Conservation (phyloP, 2,329 filamentous ascomycete species). For the Aspergillus sergii region DNA sequence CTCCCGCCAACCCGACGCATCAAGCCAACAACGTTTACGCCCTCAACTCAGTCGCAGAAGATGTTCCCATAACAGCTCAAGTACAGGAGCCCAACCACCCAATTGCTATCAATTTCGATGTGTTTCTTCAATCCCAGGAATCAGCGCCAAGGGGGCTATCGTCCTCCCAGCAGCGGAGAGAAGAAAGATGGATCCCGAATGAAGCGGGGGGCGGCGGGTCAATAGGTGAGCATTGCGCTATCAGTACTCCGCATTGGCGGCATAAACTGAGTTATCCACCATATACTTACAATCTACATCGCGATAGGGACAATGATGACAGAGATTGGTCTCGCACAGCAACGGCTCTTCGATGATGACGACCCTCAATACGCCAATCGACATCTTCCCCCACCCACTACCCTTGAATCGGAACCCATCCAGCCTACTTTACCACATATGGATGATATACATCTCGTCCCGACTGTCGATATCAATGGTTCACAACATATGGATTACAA, state of each 20-base stretch:
- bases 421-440: neutral
- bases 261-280: neutral
- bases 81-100: neutral
- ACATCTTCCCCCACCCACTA: neutral
- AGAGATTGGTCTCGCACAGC: constrained; percentile 38
- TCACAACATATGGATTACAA: neutral
- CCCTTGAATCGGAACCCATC: neutral
- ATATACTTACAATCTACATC: constrained; percentile 5
- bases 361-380: constrained; percentile 17
- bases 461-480: neutral
- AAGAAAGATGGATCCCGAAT: constrained; percentile 39
- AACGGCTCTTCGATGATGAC: constrained; percentile 35
- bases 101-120: constrained; percentile 40
- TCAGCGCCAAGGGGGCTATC: constrained; percentile 19
- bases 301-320: constrained; percentile 34
- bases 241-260: neutral
- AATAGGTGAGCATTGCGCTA: constrained; percentile 27
- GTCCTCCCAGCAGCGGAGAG: constrained; percentile 36
- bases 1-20: constrained; percentile 20
- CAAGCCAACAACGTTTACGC: constrained; percentile 13
- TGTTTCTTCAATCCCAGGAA: constrained; percentile 39
- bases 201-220: constrained; percentile 32
- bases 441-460: neutral
- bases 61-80: constrained; percentile 7
- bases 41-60: constrained; percentile 15